These are phyloP conservation scores for Coelastrella sp. DNA, from an alignment of 139 green algal species.

Conservation along the genomic window DNA sequence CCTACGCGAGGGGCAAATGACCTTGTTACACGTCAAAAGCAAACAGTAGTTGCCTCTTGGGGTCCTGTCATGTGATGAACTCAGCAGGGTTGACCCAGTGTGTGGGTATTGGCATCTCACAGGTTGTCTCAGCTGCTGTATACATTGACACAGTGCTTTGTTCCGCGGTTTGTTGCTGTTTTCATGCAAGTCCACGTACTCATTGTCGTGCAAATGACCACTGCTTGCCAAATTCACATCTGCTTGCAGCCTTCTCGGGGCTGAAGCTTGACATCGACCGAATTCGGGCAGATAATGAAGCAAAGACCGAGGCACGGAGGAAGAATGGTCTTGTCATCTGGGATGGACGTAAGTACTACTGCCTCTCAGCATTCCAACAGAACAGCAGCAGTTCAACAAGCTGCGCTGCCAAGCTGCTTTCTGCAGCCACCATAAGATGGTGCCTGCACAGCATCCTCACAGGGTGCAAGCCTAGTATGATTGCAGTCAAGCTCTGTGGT, in stretches of 20 bases:
- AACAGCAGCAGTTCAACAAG: not conserved
- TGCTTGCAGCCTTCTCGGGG: conserved; percentile 70
- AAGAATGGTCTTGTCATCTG: conserved; percentile 91
- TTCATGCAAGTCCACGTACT: not conserved
- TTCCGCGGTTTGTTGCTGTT: too few species aligned
- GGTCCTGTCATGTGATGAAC: too few species aligned
- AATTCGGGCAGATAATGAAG: conserved; percentile 83
- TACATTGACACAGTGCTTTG: not conserved
- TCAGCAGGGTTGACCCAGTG: too few species aligned
- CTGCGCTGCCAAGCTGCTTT: not conserved
- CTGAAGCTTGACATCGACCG: conserved; percentile 85
- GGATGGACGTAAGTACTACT: conserved; percentile 71
- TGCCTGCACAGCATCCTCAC: too few species aligned
- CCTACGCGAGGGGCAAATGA: conserved; percentile 58
- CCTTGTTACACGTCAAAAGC: too few species aligned
- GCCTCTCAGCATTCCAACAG: not conserved
- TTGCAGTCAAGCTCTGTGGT: too few species aligned
- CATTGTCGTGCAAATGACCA: not conserved
- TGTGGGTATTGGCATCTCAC: too few species aligned
- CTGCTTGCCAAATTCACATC: not conserved
- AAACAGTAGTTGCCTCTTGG: too few species aligned
- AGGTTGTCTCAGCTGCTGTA: too few species aligned
- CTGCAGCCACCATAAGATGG: too few species aligned
- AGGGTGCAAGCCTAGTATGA: too few species aligned
- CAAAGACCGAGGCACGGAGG: conserved; percentile 65